Percentiles rank a stretch among this genome's conserved stretches.
Evolutionary conservation across 805 yeast species (phyloP).

Genomic region (Pichia nanzhaoensis): DNA sequence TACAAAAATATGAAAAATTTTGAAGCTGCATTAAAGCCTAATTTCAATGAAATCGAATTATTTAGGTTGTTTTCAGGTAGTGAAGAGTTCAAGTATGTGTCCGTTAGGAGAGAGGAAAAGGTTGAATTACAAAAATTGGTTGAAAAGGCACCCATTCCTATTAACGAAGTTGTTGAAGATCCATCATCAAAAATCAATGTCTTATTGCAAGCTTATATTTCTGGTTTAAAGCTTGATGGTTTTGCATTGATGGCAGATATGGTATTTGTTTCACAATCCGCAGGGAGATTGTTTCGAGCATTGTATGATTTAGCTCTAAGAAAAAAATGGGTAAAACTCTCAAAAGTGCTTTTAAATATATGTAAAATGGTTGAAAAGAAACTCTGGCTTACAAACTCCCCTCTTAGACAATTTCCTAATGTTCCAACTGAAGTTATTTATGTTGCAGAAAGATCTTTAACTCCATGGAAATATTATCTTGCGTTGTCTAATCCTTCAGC

Average conservation of each 20-base stretch:
- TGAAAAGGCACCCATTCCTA: conserved; percentile 79
- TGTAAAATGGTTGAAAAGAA: conserved; percentile 77
- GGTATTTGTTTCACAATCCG: conserved; percentile 89
- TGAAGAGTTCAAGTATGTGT: conserved; percentile 77
- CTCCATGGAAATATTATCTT: conserved; percentile 80
- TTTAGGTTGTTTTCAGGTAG: conserved; percentile 72
- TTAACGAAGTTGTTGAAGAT: conserved; percentile 63
- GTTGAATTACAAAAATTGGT: conserved; percentile 61
- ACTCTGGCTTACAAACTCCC: conserved; percentile 80
- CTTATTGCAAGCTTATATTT: conserved; percentile 80
- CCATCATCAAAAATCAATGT: conserved; percentile 74
- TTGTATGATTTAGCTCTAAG: conserved; percentile 68
- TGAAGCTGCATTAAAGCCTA: conserved; percentile 54
- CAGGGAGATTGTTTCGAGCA: conserved; percentile 82
- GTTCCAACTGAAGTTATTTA: conserved; percentile 66
- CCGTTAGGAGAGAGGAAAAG: conserved; percentile 83
- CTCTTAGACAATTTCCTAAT: conserved; percentile 74
- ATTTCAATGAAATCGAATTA: conserved; percentile 64
- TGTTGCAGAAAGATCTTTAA: conserved; percentile 69
- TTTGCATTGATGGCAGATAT: conserved; percentile 90
- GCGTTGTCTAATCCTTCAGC: conserved; percentile 59
- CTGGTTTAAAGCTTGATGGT: conserved; percentile 70
- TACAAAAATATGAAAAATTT: conserved; percentile 67
- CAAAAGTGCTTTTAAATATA: conserved; percentile 51
- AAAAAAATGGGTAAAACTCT: conserved; percentile 63